Evolutionary conservation across 345 rosid species (phyloP).

Genomic region (Mangifera indica): DNA sequence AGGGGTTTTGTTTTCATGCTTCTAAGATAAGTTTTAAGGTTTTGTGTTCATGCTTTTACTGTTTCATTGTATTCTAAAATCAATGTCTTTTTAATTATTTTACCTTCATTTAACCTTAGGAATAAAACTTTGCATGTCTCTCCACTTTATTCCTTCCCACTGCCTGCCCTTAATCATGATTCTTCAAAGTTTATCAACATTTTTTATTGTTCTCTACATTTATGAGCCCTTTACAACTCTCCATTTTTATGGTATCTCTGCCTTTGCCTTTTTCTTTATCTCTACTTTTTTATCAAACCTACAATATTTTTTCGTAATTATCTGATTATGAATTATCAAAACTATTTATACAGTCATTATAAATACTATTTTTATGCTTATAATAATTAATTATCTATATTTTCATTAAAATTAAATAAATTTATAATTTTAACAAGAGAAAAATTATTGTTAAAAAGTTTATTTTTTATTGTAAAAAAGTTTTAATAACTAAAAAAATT

Average conservation of each 20-base stretch:
- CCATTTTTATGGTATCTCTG: slow-evolving; percentile 17
- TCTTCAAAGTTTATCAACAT: slow-evolving; percentile 33
- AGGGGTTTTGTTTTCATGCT: neutral
- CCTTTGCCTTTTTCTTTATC: slow-evolving; percentile 13
- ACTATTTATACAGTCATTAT: too few species aligned
- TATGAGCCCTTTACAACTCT: slow-evolving; percentile 24
- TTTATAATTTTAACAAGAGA: too few species aligned
- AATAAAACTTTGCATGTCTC: slow-evolving; percentile 24
- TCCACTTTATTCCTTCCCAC: slow-evolving; percentile 43
- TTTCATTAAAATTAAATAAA: too few species aligned
- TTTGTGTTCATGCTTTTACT: slow-evolving; percentile 2
- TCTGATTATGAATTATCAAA: neutral
- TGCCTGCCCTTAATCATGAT: slow-evolving; percentile 28
- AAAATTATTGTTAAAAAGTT: too few species aligned
- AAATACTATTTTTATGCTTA: too few species aligned
- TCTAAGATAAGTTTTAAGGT: too few species aligned
- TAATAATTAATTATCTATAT: too few species aligned
- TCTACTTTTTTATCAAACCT: neutral
- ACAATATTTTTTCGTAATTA: neutral
- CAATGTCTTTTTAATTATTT: slow-evolving; percentile 6
- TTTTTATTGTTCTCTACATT: slow-evolving; percentile 30
- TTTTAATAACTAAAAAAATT: too few species aligned
- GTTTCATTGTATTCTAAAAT: slow-evolving; percentile 31
- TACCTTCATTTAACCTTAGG: slow-evolving; percentile 1
- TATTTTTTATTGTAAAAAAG: too few species aligned